Base-by-base conservation (phyloP, 1,139 yeast genomes). In the Taphrina wiesneri region DNA sequence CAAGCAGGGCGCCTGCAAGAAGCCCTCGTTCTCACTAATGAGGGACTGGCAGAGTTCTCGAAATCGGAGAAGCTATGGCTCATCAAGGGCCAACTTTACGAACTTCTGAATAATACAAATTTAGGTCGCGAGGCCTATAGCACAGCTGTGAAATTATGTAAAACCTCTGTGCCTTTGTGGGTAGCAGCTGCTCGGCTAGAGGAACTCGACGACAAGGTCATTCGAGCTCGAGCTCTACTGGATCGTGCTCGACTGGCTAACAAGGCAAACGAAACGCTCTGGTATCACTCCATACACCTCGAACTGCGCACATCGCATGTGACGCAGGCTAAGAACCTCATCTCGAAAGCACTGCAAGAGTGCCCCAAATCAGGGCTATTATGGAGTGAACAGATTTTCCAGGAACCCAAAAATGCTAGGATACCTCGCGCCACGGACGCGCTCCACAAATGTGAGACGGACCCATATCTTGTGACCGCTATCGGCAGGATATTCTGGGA, bases 341-440 rank as follows among this genome's bases (percentile, higher is more conserved):
- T 88, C 5, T 81, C 85, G 13, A 83, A 81, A 68, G 93, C 90
- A 0, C 74, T 90, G 9, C 83, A 83, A 70, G 77, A 78, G 34
- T 81, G 85, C 56, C 93, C 96, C 0, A 70, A 75, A 0, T 83
- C 88, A 0, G 82, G 92, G 0, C 57, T 74, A 3, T 71, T 90
- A 15, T 88, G 96, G 91, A 78, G 84, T 41, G 84, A 83, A 69
- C 81, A 84, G 66, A 79, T 90, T 23, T 76, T 75, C 54, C 75
- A 84, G 32, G 81, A 83, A 51, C 74, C 78, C 5, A 80, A 83
- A 3, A 67, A 74, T 2, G 85, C 84, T 68, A 80, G 88, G 60
- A 88, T 86, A 73, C 83, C 84, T 13, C 80, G 85, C 13, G 86
- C 88, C 66, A 79, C 86, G 34, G 91, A 87, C 73, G 96, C 97